A percentile compares a stretch with the other conserved stretches of the same genome.
phyloP scores from a whole-genome alignment of 2,329 filamentous ascomycete genomes.

The Fusarium sp. region DNA sequence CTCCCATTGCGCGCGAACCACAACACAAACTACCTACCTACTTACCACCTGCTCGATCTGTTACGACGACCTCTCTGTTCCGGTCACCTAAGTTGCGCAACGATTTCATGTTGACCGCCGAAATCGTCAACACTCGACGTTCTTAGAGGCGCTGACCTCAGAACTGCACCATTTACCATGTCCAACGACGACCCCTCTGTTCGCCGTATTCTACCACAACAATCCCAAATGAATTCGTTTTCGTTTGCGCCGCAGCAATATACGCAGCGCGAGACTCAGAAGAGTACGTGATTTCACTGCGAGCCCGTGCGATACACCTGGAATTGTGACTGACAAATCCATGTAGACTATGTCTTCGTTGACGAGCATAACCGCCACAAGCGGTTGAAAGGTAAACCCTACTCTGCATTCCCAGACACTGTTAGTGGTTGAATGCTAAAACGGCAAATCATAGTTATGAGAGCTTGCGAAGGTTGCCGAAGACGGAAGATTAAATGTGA shows the following conservation, averaged over 20 bases:
- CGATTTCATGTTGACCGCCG: conserved; percentile 52
- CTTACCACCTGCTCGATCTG: conserved; percentile 17
- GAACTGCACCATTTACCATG: conserved; percentile 60
- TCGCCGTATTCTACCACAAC: conserved; percentile 76
- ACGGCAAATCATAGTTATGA: conserved; percentile 78
- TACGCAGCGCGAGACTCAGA: conserved; percentile 79
- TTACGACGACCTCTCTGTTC: conserved; percentile 20
- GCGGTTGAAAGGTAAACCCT: conserved; percentile 84
- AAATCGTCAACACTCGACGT: conserved; percentile 34
- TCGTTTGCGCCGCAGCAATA: conserved; percentile 77
- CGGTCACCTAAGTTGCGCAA: conserved; percentile 33
- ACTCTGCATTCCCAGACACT: neutral
- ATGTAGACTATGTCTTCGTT: conserved; percentile 95
- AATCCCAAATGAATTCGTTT: conserved; percentile 75
- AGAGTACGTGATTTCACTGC: conserved; percentile 73
- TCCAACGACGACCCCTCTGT: conserved; percentile 72
- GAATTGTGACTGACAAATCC: conserved; percentile 36
- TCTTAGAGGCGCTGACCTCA: conserved; percentile 47
- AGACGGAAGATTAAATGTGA: conserved; percentile 98
- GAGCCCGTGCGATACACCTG: neutral
- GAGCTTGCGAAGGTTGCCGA: conserved; percentile 95
- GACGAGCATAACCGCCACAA: conserved; percentile 99
- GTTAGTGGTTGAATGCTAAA: conserved; percentile 14
- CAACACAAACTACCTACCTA: conserved; percentile 13
- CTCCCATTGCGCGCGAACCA: conserved; percentile 31